These are phyloP conservation scores for Corymbia citriodora DNA, from an alignment of 441 rosid species.

Conservation along the genomic window DNA sequence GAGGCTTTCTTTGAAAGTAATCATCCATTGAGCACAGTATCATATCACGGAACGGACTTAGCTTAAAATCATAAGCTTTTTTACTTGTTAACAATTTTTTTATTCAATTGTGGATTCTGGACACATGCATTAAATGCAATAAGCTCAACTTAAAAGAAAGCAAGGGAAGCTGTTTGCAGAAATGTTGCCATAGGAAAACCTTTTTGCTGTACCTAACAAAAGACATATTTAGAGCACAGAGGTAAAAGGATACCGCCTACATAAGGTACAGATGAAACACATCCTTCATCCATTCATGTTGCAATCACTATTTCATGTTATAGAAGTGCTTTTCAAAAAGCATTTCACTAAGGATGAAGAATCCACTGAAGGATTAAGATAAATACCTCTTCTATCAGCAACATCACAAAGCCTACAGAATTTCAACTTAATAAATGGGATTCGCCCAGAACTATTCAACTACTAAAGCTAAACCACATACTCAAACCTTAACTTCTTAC, in stretches of 20 bases:
- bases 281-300: background rate
- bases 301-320: background rate
- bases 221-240: background rate
- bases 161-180: too few relatives aligned
- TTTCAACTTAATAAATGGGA: background rate
- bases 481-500: background rate
- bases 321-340: background rate
- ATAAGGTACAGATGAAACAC: background rate
- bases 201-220: background rate
- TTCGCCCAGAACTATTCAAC: background rate
- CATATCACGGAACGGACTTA: background rate
- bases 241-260: background rate
- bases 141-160: too few relatives aligned
- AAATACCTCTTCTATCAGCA: background rate
- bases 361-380: too few relatives aligned
- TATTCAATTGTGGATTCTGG: too few relatives aligned
- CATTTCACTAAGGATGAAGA: background rate
- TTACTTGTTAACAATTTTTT: too few relatives aligned
- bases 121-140: too few relatives aligned
- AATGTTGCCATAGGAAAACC: background rate
- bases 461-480: background rate
- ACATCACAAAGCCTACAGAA: background rate
- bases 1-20: background rate
- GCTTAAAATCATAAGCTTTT: background rate
- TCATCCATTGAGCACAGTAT: background rate